Conservation (phyloP, 2,329 filamentous ascomycete species). For the Ceratocystis papillata region DNA sequence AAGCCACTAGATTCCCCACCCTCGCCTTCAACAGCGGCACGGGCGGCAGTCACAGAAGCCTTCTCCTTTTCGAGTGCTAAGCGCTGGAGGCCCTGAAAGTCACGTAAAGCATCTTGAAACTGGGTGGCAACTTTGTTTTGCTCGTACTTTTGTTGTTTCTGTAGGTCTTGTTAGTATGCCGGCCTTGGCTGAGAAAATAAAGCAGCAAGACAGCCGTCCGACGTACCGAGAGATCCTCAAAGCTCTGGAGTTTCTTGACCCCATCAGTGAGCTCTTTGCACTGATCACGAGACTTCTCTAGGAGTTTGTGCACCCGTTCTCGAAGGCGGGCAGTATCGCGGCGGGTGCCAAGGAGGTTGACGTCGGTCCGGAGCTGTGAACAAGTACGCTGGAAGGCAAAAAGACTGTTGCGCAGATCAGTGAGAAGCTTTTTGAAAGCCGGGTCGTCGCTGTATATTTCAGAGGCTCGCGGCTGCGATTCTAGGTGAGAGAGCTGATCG, state of each 20-base stretch:
- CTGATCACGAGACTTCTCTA: constrained; percentile 73
- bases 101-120: constrained; percentile 75
- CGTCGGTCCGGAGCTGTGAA: constrained; percentile 69
- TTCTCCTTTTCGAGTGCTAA: constrained; percentile 86
- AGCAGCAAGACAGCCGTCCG: neutral
- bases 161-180: constrained; percentile 14
- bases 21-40: constrained; percentile 62
- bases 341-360: constrained; percentile 75
- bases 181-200: neutral
- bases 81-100: constrained; percentile 88
- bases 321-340: constrained; percentile 84
- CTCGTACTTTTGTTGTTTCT: constrained; percentile 94
- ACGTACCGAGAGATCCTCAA: constrained; percentile 67
- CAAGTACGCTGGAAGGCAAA: constrained; percentile 85
- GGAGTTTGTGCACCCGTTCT: constrained; percentile 75
- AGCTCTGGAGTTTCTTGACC: constrained; percentile 81
- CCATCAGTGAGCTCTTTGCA: constrained; percentile 92
- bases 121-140: constrained; percentile 91
- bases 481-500: constrained; percentile 72
- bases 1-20: constrained; percentile 28
- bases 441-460: constrained; percentile 76
- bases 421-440: constrained; percentile 74
- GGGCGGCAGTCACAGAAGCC: constrained; percentile 70
- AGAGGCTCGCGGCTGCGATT: constrained; percentile 59
- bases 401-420: constrained; percentile 74